Evolutionary conservation across 106 monocot species (phyloP).

Genomic region (Dioscorea dumetorum): DNA sequence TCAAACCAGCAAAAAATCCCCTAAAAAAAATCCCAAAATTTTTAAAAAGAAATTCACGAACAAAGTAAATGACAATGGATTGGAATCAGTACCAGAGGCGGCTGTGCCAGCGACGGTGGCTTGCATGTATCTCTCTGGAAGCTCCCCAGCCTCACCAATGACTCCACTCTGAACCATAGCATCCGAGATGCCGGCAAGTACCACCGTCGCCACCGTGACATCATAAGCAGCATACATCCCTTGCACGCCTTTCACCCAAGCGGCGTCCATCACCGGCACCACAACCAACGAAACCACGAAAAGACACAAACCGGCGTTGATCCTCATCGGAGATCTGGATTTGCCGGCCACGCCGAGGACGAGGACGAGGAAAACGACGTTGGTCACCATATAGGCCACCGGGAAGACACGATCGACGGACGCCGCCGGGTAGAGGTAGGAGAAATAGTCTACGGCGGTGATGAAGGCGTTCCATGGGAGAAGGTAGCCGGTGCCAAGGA

Average conservation of each 20-base stretch:
- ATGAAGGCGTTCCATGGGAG: conserved; percentile 50
- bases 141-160: conserved; percentile 28
- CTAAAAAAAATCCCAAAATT: no score
- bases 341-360: conserved; percentile 15
- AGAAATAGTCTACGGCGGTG: conserved; percentile 42
- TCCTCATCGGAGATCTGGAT: conserved; percentile 9
- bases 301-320: conserved; percentile 26
- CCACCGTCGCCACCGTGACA: conserved; percentile 13
- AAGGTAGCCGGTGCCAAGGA: conserved; percentile 33
- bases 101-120: conserved; percentile 29
- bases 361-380: conserved; percentile 23
- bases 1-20: no score
- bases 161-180: conserved; percentile 29
- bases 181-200: conserved; percentile 22
- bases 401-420: conserved; percentile 33
- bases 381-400: conserved; percentile 23
- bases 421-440: conserved; percentile 29
- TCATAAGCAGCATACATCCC: conserved; percentile 15
- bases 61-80: no score
- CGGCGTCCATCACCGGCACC: conserved; percentile 16
- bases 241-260: conserved; percentile 14
- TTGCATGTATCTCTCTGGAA: conserved; percentile 45
- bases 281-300: conserved; percentile 20
- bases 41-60: no score
- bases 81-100: conserved; percentile 18